Evolutionary conservation across 116 monocot genomes (phyloP).

Genomic region (Trichopus zeylanicus): DNA sequence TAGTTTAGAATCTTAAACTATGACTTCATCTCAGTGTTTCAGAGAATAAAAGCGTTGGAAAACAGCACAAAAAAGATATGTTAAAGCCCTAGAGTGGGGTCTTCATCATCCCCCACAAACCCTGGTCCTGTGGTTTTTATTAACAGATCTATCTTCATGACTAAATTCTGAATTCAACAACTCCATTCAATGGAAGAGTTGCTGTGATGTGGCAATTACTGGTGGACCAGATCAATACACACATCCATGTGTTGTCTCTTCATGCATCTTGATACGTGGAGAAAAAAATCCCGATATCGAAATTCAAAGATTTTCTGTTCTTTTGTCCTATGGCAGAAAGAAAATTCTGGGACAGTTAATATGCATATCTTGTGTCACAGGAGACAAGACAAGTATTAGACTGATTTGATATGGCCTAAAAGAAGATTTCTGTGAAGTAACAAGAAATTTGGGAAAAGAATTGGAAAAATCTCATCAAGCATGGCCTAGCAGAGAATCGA

Average conservation of each 20-base stretch:
- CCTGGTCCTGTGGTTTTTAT: neutral
- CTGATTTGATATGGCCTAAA: no score
- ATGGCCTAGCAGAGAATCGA: neutral
- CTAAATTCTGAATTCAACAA: neutral
- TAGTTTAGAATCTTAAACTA: neutral
- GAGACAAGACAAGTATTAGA: no score
- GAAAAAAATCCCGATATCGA: no score
- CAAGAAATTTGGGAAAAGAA: no score
- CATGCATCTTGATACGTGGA: no score
- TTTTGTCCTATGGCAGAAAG: no score
- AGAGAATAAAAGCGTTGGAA: neutral
- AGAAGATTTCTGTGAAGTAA: no score
- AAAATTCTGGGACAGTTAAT: no score
- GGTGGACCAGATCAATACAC: neutral
- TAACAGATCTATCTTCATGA: neutral
- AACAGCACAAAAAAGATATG: neutral
- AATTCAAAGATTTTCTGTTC: no score
- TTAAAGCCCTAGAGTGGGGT: neutral
- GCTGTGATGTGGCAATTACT: neutral
- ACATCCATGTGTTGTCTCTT: conserved; percentile 2
- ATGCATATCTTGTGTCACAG: no score
- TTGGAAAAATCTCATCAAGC: no score
- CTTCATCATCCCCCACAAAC: neutral
- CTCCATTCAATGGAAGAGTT: neutral
- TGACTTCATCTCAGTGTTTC: conserved; percentile 1